A percentile compares a stretch with the other conserved stretches of the same genome.
phyloP scores from a whole-genome alignment of 371 early-diverging fungal species.

The Apophysomyces elegans region DNA sequence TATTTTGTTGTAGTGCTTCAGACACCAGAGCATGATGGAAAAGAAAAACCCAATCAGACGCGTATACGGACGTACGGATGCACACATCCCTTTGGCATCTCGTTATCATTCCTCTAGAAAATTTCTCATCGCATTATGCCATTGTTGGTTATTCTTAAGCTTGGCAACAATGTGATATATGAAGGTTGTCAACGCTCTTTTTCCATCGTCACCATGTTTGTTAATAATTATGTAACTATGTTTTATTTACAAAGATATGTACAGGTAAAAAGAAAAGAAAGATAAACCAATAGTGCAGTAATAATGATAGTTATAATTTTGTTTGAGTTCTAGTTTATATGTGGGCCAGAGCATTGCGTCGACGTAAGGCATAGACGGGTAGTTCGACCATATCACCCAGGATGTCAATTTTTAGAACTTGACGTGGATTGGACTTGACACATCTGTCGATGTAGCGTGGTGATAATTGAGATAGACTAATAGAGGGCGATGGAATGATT shows the following conservation, averaged over 20 bases:
- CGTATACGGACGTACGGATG: no score
- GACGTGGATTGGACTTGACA: conserved; percentile 16
- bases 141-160: no score
- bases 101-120: no score
- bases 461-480: conserved; percentile 11
- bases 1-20: no score
- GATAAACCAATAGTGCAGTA: neutral
- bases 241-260: neutral
- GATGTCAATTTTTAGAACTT: conserved; percentile 13
- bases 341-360: conserved; percentile 20
- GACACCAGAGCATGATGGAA: no score
- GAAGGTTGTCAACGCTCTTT: no score
- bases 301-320: neutral
- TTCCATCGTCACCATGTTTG: no score
- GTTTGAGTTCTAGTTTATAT: neutral
- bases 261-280: neutral
- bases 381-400: conserved; percentile 21
- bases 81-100: no score
- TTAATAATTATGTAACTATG: no score
- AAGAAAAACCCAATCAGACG: no score
- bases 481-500: neutral
- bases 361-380: conserved; percentile 21
- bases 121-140: no score
- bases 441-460: conserved; percentile 18
- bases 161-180: no score